phyloP scores from a whole-genome alignment of 305 asterid species.

The Lippia alba region DNA sequence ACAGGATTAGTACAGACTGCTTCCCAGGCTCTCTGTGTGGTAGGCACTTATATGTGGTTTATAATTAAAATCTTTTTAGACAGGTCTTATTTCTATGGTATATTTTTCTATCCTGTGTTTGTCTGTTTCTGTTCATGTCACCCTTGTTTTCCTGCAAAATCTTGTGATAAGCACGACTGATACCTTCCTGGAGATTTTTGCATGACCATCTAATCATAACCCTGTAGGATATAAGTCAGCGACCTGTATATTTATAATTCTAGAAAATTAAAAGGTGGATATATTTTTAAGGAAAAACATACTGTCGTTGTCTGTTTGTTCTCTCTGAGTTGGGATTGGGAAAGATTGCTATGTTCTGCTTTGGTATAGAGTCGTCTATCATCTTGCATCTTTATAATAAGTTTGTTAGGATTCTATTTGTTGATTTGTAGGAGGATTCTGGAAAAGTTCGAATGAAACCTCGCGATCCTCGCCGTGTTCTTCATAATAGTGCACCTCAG shows the following conservation, averaged over 20 bases:
- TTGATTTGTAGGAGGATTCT: slow-evolving; percentile 72
- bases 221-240: slow-evolving; percentile 17
- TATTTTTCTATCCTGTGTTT: slow-evolving; percentile 1
- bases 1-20: slow-evolving; percentile 56
- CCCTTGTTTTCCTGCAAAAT: background rate
- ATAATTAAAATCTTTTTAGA: background rate
- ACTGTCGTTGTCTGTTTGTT: background rate
- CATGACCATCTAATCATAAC: slow-evolving; percentile 5
- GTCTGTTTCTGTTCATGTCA: slow-evolving; percentile 13
- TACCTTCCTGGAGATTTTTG: slow-evolving; percentile 9
- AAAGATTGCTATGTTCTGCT: background rate
- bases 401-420: slow-evolving; percentile 26
- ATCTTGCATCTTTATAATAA: slow-evolving; percentile 3
- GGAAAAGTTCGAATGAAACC: slow-evolving; percentile 87
- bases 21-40: slow-evolving; percentile 52
- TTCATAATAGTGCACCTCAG: slow-evolving; percentile 57
- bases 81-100: slow-evolving; percentile 14
- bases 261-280: slow-evolving; percentile 17
- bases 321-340: slow-evolving; percentile 1
- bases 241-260: slow-evolving; percentile 22
- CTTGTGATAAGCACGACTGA: slow-evolving; percentile 14
- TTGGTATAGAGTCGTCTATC: slow-evolving; percentile 19
- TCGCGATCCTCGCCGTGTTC: slow-evolving; percentile 94
- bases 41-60: slow-evolving; percentile 42
- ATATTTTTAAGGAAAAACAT: slow-evolving; percentile 7